Conservation (phyloP, 2,329 filamentous ascomycete genomes). For the Dichotomopilus funicola region DNA sequence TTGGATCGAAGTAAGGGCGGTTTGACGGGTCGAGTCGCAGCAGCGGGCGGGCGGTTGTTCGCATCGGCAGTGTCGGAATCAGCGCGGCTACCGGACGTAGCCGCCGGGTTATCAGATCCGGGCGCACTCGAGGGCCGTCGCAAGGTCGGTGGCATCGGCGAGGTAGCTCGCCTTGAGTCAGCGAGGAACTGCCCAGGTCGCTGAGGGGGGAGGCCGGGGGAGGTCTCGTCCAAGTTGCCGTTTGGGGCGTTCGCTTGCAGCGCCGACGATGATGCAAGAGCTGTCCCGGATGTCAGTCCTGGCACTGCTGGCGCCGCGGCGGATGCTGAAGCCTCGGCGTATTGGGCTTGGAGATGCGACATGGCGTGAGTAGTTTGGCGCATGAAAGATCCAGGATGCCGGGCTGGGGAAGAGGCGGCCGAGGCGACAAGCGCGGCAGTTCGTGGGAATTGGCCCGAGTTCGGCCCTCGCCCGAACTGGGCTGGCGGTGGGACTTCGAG, state of each 20-base stretch:
- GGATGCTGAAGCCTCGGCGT: conserved; percentile 15
- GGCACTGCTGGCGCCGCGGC: conserved; percentile 1
- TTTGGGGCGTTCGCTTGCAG: background rate
- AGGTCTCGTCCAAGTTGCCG: conserved; percentile 1
- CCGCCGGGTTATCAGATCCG: conserved; percentile 31
- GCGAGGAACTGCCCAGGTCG: background rate
- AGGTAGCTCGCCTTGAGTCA: conserved; percentile 9
- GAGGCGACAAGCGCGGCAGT: conserved; percentile 8
- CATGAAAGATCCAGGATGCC: conserved; percentile 12
- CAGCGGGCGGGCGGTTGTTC: conserved; percentile 12
- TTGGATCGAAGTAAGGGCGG: conserved; percentile 50
- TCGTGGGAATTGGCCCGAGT: conserved; percentile 13
- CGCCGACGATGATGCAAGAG: conserved; percentile 3
- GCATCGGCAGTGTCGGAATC: conserved; percentile 12
- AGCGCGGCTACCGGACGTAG: conserved; percentile 20
- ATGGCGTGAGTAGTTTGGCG: conserved; percentile 19
- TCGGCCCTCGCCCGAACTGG: conserved; percentile 15
- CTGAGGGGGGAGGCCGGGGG: conserved; percentile 1
- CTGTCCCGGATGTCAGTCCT: background rate
- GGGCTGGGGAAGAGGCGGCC: conserved; percentile 15
- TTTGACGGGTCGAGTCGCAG: conserved; percentile 35
- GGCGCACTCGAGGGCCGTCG: conserved; percentile 42
- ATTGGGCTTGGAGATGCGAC: conserved; percentile 19
- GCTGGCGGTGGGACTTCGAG: conserved; percentile 13
- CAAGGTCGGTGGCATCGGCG: conserved; percentile 17